phyloP scores from a whole-genome alignment of 1,284 basidiomycete genomes.

The Volvariella volvacea region DNA sequence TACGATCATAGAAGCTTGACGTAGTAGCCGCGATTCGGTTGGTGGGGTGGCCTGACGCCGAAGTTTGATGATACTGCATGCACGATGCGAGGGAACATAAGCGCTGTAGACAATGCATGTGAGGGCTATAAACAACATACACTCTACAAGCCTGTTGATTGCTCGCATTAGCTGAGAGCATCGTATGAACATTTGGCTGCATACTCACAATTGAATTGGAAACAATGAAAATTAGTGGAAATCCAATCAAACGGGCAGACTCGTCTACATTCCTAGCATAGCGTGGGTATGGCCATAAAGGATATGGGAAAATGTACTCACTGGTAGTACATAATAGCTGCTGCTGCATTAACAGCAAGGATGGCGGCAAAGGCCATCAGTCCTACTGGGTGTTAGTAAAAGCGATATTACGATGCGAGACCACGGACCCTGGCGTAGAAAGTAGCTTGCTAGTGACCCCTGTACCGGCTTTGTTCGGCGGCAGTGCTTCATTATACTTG shows the following conservation, averaged over 20 bases:
- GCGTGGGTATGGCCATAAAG: too few relatives aligned
- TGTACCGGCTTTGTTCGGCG: slow-evolving; percentile 12
- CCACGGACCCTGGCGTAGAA: slow-evolving; percentile 16
- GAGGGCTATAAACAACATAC: too few relatives aligned
- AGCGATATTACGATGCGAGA: too few relatives aligned
- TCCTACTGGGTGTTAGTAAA: slow-evolving; percentile 1
- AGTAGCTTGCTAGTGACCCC: slow-evolving; percentile 17
- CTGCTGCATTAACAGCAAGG: background rate
- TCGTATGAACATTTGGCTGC: background rate
- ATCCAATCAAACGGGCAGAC: background rate
- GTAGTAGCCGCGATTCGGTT: too few relatives aligned
- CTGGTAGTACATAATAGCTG: slow-evolving; percentile 1
- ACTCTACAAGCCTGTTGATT: too few relatives aligned
- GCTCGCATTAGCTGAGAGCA: too few relatives aligned
- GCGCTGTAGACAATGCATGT: too few relatives aligned
- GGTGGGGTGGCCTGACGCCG: too few relatives aligned
- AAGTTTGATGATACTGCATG: too few relatives aligned
- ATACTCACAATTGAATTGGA: background rate
- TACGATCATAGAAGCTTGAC: too few relatives aligned
- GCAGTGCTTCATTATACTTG: slow-evolving; percentile 11
- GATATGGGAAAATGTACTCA: background rate
- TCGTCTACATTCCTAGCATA: too few relatives aligned
- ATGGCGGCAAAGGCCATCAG: slow-evolving; percentile 1
- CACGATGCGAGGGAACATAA: too few relatives aligned
- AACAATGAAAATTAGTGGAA: background rate